Conservation (phyloP, 83 land plant species). For the Larix sibirica region DNA sequence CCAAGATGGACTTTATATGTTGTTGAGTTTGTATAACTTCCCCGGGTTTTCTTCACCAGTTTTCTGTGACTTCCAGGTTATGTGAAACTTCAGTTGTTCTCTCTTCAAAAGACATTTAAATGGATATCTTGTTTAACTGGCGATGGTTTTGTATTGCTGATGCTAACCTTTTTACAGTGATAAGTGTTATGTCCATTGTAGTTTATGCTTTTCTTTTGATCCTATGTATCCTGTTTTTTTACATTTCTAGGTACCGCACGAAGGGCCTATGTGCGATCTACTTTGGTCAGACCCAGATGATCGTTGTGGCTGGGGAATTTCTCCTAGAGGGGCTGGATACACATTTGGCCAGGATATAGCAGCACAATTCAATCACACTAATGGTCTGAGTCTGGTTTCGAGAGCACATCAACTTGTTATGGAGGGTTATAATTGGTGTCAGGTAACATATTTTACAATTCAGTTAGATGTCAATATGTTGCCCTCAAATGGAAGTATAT, state of each 20-base stretch:
- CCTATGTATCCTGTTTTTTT: not conserved
- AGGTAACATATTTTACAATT: slow-evolving; percentile 35
- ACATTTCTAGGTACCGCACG: slow-evolving; percentile 58
- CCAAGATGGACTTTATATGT: not conserved
- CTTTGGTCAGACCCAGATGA: slow-evolving; percentile 99
- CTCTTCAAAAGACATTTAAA: not conserved
- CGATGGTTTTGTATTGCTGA: not conserved
- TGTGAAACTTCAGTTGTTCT: not conserved
- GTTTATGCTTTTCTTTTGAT: not conserved
- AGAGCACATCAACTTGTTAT: slow-evolving; percentile 94
- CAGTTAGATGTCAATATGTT: not conserved
- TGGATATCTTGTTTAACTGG: not conserved
- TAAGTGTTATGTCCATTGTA: not conserved
- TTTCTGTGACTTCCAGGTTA: not conserved
- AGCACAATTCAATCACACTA: slow-evolving; percentile 86
- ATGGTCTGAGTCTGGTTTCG: slow-evolving; percentile 79
- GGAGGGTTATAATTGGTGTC: slow-evolving; percentile 94
- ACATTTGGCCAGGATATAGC: slow-evolving; percentile 96
- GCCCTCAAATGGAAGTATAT: not conserved
- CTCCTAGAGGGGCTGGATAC: slow-evolving; percentile 94
- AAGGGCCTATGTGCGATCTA: slow-evolving; percentile 99
- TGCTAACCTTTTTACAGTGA: not conserved
- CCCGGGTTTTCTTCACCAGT: not conserved
- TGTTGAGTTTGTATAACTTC: not conserved
- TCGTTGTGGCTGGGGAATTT: slow-evolving; percentile 97